These are phyloP conservation scores for Starmerella floricola DNA, from an alignment of 805 yeast species.

Conservation along the genomic window DNA sequence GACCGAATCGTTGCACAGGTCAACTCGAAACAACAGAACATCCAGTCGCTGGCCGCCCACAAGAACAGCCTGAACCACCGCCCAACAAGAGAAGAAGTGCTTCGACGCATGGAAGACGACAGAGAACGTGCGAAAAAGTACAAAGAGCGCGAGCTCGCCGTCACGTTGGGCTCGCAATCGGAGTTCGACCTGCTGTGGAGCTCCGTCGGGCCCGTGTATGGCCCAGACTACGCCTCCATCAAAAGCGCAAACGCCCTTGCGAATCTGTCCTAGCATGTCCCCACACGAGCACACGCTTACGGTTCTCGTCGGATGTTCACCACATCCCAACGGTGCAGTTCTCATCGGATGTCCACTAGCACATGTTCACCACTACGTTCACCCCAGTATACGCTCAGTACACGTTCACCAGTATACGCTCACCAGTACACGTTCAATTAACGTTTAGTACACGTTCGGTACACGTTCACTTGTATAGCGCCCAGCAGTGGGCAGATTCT, in stretches of 20 bases:
- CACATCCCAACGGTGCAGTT: no score
- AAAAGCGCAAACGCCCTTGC: conserved; percentile 1
- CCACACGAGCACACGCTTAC: no score
- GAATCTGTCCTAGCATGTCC: background rate
- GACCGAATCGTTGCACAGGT: conserved; percentile 3
- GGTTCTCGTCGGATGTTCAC: no score
- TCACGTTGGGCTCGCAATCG: conserved; percentile 35
- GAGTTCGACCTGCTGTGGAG: conserved; percentile 42
- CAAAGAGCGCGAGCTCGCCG: conserved; percentile 71
- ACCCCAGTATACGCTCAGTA: no score
- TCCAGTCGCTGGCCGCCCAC: background rate
- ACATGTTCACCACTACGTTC: no score
- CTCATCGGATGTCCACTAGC: no score
- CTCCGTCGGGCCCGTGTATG: conserved; percentile 2
- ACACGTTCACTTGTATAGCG: no score
- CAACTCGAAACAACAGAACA: conserved; percentile 3
- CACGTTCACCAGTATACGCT: no score
- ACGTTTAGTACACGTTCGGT: no score
- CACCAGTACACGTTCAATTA: no score
- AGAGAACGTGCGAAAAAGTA: conserved; percentile 74
- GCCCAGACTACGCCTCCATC: background rate
- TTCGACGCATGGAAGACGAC: conserved; percentile 81
- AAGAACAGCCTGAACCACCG: conserved; percentile 1
- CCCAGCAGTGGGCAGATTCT: no score
- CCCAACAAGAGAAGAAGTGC: conserved; percentile 40